Percentiles rank a stretch among this genome's conserved stretches.
Evolutionary conservation across 495 filamentous ascomycete genomes (phyloP).

Genomic region (Immersiella caudata): DNA sequence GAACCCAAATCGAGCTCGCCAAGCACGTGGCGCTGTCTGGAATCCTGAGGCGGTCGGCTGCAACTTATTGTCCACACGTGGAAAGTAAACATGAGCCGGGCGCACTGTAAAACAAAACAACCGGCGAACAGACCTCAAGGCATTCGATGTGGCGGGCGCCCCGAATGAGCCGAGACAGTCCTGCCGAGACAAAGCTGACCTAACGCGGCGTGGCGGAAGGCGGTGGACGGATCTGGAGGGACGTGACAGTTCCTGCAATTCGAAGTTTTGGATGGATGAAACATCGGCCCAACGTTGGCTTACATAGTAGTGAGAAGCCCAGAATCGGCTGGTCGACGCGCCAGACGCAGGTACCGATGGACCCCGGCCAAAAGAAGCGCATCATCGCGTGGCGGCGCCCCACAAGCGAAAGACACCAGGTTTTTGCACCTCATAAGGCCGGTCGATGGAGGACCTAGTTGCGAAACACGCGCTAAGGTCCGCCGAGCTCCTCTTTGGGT

Average conservation of each 20-base stretch:
- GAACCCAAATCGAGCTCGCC: not conserved
- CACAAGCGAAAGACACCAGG: slow-evolving; percentile 10
- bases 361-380: slow-evolving; percentile 11
- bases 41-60: not conserved
- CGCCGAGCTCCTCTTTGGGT: not conserved
- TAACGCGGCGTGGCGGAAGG: not conserved
- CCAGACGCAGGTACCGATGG: slow-evolving; percentile 19
- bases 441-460: slow-evolving; percentile 2
- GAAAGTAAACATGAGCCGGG: not conserved
- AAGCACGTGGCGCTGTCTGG: not conserved
- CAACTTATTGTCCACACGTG: not conserved
- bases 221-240: not conserved
- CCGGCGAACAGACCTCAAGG: not conserved
- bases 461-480: not conserved
- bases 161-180: slow-evolving; percentile 7
- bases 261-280: slow-evolving; percentile 16
- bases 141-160: not conserved
- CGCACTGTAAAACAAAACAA: not conserved
- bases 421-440: slow-evolving; percentile 10
- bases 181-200: not conserved
- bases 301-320: slow-evolving; percentile 7
- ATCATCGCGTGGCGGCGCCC: slow-evolving; percentile 10
- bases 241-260: slow-evolving; percentile 16
- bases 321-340: not conserved
- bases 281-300: slow-evolving; percentile 3